Conservation (phyloP, 352 stramenopile species). For the Pythium chondricola region DNA sequence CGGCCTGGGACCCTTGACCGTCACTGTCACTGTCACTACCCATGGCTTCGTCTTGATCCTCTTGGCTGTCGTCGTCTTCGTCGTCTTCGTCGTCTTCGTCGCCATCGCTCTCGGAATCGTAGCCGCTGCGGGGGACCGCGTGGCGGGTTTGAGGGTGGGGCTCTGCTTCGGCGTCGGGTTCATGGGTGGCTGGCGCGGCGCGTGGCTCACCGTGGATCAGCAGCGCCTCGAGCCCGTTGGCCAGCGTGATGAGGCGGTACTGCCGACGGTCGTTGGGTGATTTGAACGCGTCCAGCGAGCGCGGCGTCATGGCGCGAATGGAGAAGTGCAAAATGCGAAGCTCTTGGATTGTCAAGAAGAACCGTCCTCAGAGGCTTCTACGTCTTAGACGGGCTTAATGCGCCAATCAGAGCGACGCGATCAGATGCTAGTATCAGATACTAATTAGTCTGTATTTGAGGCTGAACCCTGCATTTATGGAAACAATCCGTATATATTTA, state of each 20-base stretch:
- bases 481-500: no score
- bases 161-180: constrained; percentile 17
- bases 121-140: constrained; percentile 16
- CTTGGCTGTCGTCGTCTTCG: constrained; percentile 5
- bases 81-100: constrained; percentile 20
- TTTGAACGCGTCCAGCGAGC: constrained; percentile 28
- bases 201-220: constrained; percentile 22
- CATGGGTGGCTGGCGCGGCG: neutral
- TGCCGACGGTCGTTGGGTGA: constrained; percentile 40
- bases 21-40: constrained; percentile 11
- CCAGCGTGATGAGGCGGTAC: constrained; percentile 44
- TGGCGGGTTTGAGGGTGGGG: neutral
- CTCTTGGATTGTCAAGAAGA: constrained; percentile 3
- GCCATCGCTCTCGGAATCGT: constrained; percentile 20
- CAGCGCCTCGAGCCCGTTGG: constrained; percentile 41
- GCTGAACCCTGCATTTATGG: no score
- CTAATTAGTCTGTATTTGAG: no score
- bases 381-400: constrained; percentile 17
- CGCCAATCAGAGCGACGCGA: constrained; percentile 7
- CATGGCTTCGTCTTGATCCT: constrained; percentile 8
- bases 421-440: no score
- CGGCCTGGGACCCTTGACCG: no score
- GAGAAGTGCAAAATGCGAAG: no score
- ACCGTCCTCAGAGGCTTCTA: constrained; percentile 17
- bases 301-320: neutral